These are phyloP conservation scores for Ogataea haglerorum DNA, from an alignment of 805 yeast species.

Conservation along the genomic window DNA sequence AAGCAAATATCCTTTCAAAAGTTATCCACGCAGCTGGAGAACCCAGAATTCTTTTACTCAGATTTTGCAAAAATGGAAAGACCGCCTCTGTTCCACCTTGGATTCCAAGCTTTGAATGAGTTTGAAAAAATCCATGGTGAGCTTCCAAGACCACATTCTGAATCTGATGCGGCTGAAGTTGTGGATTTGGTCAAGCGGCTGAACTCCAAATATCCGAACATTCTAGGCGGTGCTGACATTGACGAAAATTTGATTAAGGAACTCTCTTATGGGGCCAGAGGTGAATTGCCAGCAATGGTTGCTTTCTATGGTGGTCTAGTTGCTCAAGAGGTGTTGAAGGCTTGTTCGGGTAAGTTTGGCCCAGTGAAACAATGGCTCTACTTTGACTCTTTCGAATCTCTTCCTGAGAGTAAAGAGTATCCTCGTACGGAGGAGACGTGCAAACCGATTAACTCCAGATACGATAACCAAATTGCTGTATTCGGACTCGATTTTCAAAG, in stretches of 20 bases:
- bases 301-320: conserved; percentile 92
- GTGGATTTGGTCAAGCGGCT: conserved; percentile 57
- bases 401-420: conserved; percentile 58
- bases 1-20: conserved; percentile 56
- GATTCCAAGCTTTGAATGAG: conserved; percentile 82
- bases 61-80: conserved; percentile 95
- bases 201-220: conserved; percentile 50
- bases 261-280: conserved; percentile 80
- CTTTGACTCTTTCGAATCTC: conserved; percentile 89
- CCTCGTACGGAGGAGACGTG: conserved; percentile 71
- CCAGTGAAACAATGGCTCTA: conserved; percentile 91
- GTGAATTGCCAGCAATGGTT: conserved; percentile 85
- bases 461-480: conserved; percentile 94
- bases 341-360: conserved; percentile 91
- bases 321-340: conserved; percentile 95
- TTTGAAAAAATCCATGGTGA: conserved; percentile 64
- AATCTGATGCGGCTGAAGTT: conserved; percentile 69
- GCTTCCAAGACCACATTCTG: conserved; percentile 75
- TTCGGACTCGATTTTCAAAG: conserved; percentile 80
- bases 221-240: conserved; percentile 53
- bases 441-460: conserved; percentile 74
- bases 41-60: conserved; percentile 76
- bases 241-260: conserved; percentile 66
- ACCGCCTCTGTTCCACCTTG: conserved; percentile 86
- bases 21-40: conserved; percentile 57